Base-by-base conservation (phyloP, 2,329 filamentous ascomycete species). In the Tricladium varicosporioides region DNA sequence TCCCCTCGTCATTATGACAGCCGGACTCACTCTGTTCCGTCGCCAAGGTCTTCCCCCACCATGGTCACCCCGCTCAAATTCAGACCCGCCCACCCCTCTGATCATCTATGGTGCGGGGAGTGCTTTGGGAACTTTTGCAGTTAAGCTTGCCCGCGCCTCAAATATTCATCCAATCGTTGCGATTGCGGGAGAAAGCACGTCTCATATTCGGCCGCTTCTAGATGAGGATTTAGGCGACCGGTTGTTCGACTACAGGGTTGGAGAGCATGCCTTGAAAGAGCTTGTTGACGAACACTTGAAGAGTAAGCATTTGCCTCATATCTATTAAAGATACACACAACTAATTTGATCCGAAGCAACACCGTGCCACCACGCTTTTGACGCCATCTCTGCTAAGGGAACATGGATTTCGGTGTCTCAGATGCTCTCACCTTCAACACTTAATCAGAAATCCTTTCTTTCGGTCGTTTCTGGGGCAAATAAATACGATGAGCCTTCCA, bases 141-240 rank as follows among this genome's bases (percentile, higher is more conserved):
- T 86, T 48, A 80, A 86, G 63, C 71, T 86, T 2, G 60, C 62
- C 27, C 48, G 10, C 16, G 56, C 51, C 10, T 63, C 73, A 2
- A 78, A 80, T 53, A 77, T 85, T n/a, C 80, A 84, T 61, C 83
- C 83, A 0, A 72, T 86, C 27, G 81, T 86, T 56, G 75, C 74
- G 2, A 71, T 86, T 14, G 82, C 81, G 0, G 82, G 83, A 2
- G 68, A 72, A 15, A 75, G 75, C 10, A 69, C 69, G 4, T 54
- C 71, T 1, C 79, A 76, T 54, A 78, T 82, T 1, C 71, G 79
- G 63, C 69, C 64, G 0, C 66, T 82, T n/a, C 73, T 83, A 52
- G 75, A 80, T 59, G 62, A 63, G 13, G 68, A 64, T 19, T 78
- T 78, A 61, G 80, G 80, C 27, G 81, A 84, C 60, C 71, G 72